Evolutionary conservation across 805 yeast species (phyloP).

Genomic region (Saturnispora diversa): DNA sequence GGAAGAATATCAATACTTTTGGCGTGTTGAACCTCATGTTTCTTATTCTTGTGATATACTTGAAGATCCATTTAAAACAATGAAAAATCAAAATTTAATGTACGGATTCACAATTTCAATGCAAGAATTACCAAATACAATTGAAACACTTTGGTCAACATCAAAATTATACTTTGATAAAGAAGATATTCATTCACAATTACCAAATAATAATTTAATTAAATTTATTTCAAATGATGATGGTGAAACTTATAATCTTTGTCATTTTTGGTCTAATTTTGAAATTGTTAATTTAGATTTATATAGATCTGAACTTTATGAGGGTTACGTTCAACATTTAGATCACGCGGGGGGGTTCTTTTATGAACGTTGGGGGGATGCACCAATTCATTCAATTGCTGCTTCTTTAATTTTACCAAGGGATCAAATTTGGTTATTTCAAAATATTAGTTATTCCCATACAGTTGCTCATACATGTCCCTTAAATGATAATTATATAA

Average conservation of each 20-base stretch:
- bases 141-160: conserved; percentile 49
- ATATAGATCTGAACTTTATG: conserved; percentile 50
- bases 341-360: conserved; percentile 72
- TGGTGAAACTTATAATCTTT: conserved; percentile 59
- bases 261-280: conserved; percentile 81
- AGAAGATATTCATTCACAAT: conserved; percentile 36
- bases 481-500: conserved; percentile 47
- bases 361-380: conserved; percentile 89
- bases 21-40: conserved; percentile 55
- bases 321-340: conserved; percentile 50
- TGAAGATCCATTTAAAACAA: conserved; percentile 48
- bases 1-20: conserved; percentile 47
- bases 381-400: conserved; percentile 43
- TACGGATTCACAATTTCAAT: conserved; percentile 65
- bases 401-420: conserved; percentile 41
- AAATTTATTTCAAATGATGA: conserved; percentile 56
- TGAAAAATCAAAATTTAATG: conserved; percentile 46
- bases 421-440: conserved; percentile 65
- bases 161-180: conserved; percentile 37
- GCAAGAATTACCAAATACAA: conserved; percentile 54
- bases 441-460: conserved; percentile 75
- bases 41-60: conserved; percentile 45
- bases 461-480: conserved; percentile 79
- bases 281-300: conserved; percentile 66
- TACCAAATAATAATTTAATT: conserved; percentile 44